phyloP scores from a whole-genome alignment of 345 rosid species.

The Eutrema heterophyllum region DNA sequence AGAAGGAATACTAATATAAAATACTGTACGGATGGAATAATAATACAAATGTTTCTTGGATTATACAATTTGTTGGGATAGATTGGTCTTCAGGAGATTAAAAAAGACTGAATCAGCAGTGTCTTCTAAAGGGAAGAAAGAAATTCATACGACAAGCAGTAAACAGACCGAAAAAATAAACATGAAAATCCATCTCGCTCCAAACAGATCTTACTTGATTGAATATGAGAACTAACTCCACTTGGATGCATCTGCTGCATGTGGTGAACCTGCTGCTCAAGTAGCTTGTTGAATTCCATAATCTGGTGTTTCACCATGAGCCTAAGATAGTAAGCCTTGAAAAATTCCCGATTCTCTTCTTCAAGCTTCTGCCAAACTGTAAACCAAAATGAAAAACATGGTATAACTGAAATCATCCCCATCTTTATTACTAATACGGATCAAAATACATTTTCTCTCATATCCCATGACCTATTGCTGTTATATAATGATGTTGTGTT shows the following conservation, averaged over 20 bases:
- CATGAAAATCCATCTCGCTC: neutral
- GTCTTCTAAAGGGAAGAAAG: too few relatives aligned
- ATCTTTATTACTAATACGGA: neutral
- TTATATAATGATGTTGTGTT: neutral
- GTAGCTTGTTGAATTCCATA: slow-evolving; percentile 84
- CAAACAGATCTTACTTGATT: slow-evolving; percentile 52
- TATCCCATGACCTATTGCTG: neutral
- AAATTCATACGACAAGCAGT: neutral
- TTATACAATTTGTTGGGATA: neutral
- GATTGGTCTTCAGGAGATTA: neutral
- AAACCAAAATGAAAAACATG: slow-evolving; percentile 19
- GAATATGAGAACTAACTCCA: slow-evolving; percentile 56
- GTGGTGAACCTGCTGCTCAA: slow-evolving; percentile 82
- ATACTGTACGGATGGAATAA: slow-evolving; percentile 10
- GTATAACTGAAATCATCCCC: neutral
- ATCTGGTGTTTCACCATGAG: slow-evolving; percentile 90
- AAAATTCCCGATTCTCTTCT: slow-evolving; percentile 92
- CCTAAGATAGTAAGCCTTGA: slow-evolving; percentile 87
- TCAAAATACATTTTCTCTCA: neutral
- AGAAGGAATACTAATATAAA: neutral
- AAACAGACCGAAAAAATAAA: neutral
- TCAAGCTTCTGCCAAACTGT: slow-evolving; percentile 99
- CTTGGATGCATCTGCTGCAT: slow-evolving; percentile 72
- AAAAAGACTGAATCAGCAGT: too few relatives aligned
- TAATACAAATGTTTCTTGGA: neutral